Evolutionary conservation across 1,284 basidiomycete species (phyloP), one percentile per base, ranked within the genome.

Genomic region (Sparassis latifolia): DNA sequence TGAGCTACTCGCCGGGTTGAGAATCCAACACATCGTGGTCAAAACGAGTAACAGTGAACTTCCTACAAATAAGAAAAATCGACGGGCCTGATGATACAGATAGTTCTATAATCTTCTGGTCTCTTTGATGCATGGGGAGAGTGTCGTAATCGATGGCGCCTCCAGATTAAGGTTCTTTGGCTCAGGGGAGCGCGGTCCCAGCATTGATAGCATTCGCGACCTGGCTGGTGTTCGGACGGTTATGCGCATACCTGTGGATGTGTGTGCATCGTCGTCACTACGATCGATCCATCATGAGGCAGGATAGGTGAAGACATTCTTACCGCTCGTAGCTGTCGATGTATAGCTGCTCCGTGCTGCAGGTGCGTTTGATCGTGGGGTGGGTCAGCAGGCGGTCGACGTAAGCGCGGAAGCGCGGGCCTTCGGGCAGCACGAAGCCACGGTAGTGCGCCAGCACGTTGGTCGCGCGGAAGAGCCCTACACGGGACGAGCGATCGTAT

Each of bases 241-340:
- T 86, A 62, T 79, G 80, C 0, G 84, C 84, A 60, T 88, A 86
- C 61, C 86, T 86, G 49, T 27, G 44, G 35, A 20, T 20, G 20
- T 20, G 20, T 20, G 20, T 20, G 20, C 30, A 45, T 33, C 29
- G 31, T 43, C 50, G 43, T 45, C 48, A 44, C 38, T 28, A 41
- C 39, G 12, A 42, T 45, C 20, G 47, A 27, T 51, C 10, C 12
- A 37, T 33, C n/a, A 38, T 38, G 35, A 38, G 35, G n/a, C 7
- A 32, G 10, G 33, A 5, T 6, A 29, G 3, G 3, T 10, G 40
- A 3, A 10, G n/a, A 28, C 5, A 42, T 48, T n/a, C 72, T 47
- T 43, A 79, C 83, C 84, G 71, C 59, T 88, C 85, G 57, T 91
- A 91, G 53, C 82, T 85, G 56, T 90, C 86, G 6, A 90, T 58